Conservation (phyloP, 371 early-diverging fungal genomes). For the Mortierella sp. region DNA sequence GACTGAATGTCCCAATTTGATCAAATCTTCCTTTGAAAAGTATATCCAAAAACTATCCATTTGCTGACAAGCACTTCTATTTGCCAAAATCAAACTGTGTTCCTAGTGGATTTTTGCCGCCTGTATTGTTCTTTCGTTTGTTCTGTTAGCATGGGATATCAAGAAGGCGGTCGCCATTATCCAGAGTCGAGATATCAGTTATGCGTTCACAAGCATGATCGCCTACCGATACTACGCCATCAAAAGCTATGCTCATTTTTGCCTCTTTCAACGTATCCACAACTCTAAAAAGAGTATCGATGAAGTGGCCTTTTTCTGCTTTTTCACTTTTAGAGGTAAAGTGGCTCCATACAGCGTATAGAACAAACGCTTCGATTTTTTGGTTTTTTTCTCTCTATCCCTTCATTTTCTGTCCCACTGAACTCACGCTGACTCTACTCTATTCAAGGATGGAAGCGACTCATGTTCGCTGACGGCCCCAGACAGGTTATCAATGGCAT, state of each 20-base stretch:
- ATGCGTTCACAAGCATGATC: conserved; percentile 78
- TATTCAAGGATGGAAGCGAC: conserved; percentile 79
- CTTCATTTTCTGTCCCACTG: not conserved
- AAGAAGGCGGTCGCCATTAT: conserved; percentile 74
- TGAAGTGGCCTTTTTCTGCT: conserved; percentile 83
- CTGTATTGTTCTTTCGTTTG: conserved; percentile 76
- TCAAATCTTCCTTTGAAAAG: too few relatives aligned
- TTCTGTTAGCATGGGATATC: conserved; percentile 78
- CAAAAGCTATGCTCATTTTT: conserved; percentile 77
- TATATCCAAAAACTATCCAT: too few relatives aligned
- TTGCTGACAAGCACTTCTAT: not conserved
- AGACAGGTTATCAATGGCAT: conserved; percentile 77
- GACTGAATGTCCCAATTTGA: not conserved
- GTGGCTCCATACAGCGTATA: too few relatives aligned
- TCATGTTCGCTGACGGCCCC: conserved; percentile 87
- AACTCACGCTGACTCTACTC: not conserved
- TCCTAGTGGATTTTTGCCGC: conserved; percentile 71
- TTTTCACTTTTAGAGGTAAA: conserved; percentile 78
- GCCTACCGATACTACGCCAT: conserved; percentile 76
- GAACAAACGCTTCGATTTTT: conserved; percentile 42
- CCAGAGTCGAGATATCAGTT: conserved; percentile 77
- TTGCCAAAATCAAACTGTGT: not conserved
- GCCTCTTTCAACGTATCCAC: conserved; percentile 82
- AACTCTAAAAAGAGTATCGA: conserved; percentile 72
- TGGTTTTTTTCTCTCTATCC: not conserved